These are phyloP conservation scores for sunflower (Helianthus annuus) DNA, from an alignment of 129 eudicot species.

Conservation along the genomic window DNA sequence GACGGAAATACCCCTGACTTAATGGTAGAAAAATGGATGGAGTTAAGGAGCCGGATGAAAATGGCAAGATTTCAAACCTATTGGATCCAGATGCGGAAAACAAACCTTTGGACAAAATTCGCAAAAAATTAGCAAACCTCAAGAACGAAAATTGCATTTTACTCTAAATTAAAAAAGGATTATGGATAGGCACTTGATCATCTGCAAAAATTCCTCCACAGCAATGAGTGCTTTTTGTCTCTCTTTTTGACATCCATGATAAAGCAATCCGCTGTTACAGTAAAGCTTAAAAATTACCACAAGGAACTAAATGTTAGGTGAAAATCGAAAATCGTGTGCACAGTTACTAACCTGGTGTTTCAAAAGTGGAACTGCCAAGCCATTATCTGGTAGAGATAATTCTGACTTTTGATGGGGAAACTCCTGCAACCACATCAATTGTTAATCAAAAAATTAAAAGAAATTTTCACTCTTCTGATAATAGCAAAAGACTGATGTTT, in stretches of 20 bases:
- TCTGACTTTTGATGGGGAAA: constrained; percentile 52
- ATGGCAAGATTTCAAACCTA: too few relatives aligned
- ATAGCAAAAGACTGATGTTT: constrained; percentile 12
- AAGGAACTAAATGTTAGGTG: constrained; percentile 13
- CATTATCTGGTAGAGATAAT: constrained; percentile 55
- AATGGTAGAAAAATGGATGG: too few relatives aligned
- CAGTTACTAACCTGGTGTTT: constrained; percentile 73
- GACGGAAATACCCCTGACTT: too few relatives aligned
- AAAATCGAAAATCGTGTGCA: background rate
- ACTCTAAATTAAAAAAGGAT: background rate
- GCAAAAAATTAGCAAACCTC: too few relatives aligned
- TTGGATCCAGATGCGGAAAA: too few relatives aligned
- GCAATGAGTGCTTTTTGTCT: constrained; percentile 59
- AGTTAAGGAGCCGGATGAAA: too few relatives aligned
- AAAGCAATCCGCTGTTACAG: constrained; percentile 79
- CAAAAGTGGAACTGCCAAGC: constrained; percentile 76
- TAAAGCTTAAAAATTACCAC: constrained; percentile 23
- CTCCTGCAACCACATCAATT: constrained; percentile 44
- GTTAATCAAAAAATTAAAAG: too few relatives aligned
- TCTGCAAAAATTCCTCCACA: constrained; percentile 98
- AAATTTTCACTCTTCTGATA: background rate
- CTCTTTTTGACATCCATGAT: constrained; percentile 90
- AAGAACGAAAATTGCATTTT: too few relatives aligned
- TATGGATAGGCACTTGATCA: constrained; percentile 67
- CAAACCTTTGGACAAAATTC: too few relatives aligned